Evolutionary conservation across 2,329 filamentous ascomycete species (phyloP), one percentile per base, ranked within the genome.

Genomic region (Fusarium clavum): DNA sequence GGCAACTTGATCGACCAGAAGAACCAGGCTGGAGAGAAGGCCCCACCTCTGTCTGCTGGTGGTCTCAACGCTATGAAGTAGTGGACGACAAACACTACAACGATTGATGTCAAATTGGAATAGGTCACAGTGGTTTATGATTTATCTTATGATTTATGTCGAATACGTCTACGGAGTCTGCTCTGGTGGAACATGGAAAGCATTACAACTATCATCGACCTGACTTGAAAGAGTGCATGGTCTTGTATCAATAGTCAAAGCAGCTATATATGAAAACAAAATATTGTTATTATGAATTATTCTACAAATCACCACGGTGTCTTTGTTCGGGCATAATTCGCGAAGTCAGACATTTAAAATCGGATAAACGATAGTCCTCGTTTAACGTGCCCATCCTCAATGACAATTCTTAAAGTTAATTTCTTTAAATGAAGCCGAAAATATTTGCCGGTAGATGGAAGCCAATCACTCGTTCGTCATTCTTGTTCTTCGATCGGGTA

Each of bases 21-120:
- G 44, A n/a, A 66, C 0, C 9, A 34, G 8, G 62, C 48, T 11
- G 63, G 63, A 6, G n/a, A 51, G 0, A 46, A 38, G 12, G 62
- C 44, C 11, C 63, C 63, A 0, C 63, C 55, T 0, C 43, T 66
- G 13, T 66, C 63, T 7, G 48, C 30, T 20, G 63, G 63, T 2
- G 62, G 63, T 0, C 6, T 66, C 0, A 66, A 66, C 1, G 34
- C 55, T 6, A 67, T 66, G 55, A 46, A 45, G n/a, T 66, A 66
- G 13, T 7, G 3, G 7, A 7, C 2, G 18, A 20, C 4, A 14
- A 8, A 1, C 2, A 6, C 2, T 18, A 46, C 25, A 27, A 27
- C 3, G 7, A 16, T 6, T 27, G 13, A 18, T 6, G 25, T 22
- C 9, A 20, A 13, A 27, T 22, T 22, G 9, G 12, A 12, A 16